Percentiles rank a stretch among this genome's conserved stretches.
These are phyloP conservation scores for Crassisporium funariophilum DNA, from an alignment of 768 basidiomycete genomes.

Conservation along the genomic window DNA sequence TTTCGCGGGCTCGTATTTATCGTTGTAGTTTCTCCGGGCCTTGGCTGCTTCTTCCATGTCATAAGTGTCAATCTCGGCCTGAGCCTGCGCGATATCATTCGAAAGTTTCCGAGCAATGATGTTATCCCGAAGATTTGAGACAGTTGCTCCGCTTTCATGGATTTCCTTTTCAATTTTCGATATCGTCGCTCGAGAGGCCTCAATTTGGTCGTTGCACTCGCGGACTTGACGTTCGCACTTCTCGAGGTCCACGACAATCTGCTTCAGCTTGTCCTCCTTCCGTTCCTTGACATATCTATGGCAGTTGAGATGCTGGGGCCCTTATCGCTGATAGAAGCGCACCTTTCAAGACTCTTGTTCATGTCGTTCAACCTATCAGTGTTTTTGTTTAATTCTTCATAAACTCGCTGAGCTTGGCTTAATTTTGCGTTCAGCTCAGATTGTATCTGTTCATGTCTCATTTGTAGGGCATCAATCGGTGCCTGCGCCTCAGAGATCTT, in stretches of 20 bases:
- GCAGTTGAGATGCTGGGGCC: neutral
- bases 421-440: conserved; percentile 51
- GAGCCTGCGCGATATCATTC: conserved; percentile 64
- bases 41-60: conserved; percentile 88
- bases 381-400: conserved; percentile 67
- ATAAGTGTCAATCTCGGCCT: conserved; percentile 69
- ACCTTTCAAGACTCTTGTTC: conserved; percentile 71
- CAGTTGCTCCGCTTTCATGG: conserved; percentile 68
- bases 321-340: conserved; percentile 16
- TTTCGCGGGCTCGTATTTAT: conserved; percentile 73
- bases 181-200: conserved; percentile 44
- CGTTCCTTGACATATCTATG: conserved; percentile 75
- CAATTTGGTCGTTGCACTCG: conserved; percentile 39
- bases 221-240: conserved; percentile 39
- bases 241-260: conserved; percentile 58
- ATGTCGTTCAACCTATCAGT: conserved; percentile 61
- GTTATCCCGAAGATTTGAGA: conserved; percentile 81
- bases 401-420: conserved; percentile 50
- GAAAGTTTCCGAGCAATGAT: conserved; percentile 71
- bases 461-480: conserved; percentile 66
- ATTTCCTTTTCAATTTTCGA: conserved; percentile 75
- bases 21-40: conserved; percentile 82
- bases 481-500: conserved; percentile 61
- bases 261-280: conserved; percentile 58
- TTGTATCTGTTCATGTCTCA: conserved; percentile 51